Percentiles rank a stretch among this genome's conserved stretches.
Evolutionary conservation across 75 land plant species (phyloP).

Genomic region (Pinus albicaulis): DNA sequence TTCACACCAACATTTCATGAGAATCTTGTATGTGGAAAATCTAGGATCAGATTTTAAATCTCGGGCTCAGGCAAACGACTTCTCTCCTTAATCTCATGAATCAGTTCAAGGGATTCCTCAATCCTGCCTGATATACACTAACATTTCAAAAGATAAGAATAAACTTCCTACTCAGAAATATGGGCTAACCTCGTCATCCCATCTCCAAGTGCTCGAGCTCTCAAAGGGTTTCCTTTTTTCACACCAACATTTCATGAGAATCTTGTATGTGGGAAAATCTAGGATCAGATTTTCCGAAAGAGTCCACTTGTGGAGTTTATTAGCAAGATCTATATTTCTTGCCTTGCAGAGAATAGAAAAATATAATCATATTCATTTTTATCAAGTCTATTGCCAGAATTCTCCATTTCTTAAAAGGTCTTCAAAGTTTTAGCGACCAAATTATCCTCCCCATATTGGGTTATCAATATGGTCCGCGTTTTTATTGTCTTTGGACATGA

Average conservation of each 20-base stretch:
- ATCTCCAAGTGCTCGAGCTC: slow-evolving; percentile 29
- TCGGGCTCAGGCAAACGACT: slow-evolving; percentile 11
- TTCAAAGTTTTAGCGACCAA: no score
- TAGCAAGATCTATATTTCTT: no score
- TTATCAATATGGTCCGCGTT: no score
- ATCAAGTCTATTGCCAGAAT: no score
- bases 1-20: slow-evolving; percentile 13
- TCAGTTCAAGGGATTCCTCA: slow-evolving; percentile 33
- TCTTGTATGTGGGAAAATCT: no score
- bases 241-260: no score
- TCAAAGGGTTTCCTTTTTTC: slow-evolving; percentile 17
- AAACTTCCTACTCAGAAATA: slow-evolving; percentile 28
- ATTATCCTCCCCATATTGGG: no score
- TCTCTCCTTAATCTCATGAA: slow-evolving; percentile 34
- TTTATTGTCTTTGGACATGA: slow-evolving; percentile 31
- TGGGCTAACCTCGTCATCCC: slow-evolving; percentile 32
- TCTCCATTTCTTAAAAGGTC: no score
- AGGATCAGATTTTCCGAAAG: slow-evolving; percentile 11
- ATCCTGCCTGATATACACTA: no score
- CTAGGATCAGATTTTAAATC: no score
- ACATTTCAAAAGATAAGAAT: slow-evolving; percentile 25
- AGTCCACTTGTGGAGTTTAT: slow-evolving; percentile 41
- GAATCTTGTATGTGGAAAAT: no score
- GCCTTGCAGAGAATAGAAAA: slow-evolving; percentile 26
- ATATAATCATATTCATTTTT: slow-evolving; percentile 22